These are phyloP conservation scores for Pythium volutum DNA, from an alignment of 352 stramenopile species.

Conservation along the genomic window DNA sequence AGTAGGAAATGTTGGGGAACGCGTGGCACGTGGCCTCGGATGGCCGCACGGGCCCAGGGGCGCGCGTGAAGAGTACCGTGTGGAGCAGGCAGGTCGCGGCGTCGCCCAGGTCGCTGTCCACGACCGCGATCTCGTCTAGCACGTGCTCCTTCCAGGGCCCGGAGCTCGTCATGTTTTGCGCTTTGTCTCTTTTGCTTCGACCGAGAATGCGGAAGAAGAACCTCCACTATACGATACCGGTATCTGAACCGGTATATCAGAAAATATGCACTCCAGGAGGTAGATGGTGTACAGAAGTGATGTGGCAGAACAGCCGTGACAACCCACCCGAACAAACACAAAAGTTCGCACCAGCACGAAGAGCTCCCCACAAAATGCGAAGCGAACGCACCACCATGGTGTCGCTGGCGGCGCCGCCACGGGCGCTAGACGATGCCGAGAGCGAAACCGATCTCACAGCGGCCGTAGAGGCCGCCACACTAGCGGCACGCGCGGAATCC, in stretches of 20 bases:
- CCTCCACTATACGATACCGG: background rate
- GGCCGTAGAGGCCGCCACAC: background rate
- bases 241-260: background rate
- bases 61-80: constrained; percentile 79
- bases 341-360: constrained; percentile 24
- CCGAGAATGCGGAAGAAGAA: background rate
- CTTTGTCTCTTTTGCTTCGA: background rate
- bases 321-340: constrained; percentile 7
- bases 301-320: background rate
- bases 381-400: background rate
- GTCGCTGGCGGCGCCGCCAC: constrained; percentile 1
- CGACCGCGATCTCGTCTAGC: constrained; percentile 61
- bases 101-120: constrained; percentile 54
- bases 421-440: background rate
- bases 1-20: constrained; percentile 77
- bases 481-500: constrained; percentile 3
- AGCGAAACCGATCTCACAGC: background rate
- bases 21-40: constrained; percentile 73
- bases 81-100: constrained; percentile 68
- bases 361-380: background rate
- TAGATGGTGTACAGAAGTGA: background rate
- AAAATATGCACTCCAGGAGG: background rate
- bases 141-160: constrained; percentile 55
- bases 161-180: background rate
- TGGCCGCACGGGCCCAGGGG: constrained; percentile 63